phyloP scores from a whole-genome alignment of 2,329 filamentous ascomycete species.

The Ascochyta lentis region DNA sequence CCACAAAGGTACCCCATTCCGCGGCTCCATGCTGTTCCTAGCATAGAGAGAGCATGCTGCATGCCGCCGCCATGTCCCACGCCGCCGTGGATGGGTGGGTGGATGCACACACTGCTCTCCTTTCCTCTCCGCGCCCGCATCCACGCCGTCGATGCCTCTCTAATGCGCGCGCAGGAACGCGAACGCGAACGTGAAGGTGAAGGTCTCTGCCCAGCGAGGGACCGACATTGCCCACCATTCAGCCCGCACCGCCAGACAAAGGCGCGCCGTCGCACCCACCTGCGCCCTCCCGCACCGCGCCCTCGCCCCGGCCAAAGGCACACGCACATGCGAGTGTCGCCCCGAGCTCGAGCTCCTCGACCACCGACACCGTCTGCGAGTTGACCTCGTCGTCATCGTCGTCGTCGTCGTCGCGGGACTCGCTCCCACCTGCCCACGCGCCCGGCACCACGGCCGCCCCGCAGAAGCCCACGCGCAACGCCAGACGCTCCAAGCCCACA shows the following conservation, averaged over 20 bases:
- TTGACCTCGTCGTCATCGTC: slow-evolving; percentile 28
- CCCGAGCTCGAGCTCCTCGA: slow-evolving; percentile 35
- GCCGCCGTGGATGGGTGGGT: slow-evolving; percentile 15
- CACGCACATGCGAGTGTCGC: slow-evolving; percentile 38
- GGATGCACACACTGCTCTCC: background rate
- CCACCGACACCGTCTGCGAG: slow-evolving; percentile 34
- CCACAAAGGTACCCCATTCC: slow-evolving; percentile 28
- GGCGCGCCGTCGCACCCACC: slow-evolving; percentile 30
- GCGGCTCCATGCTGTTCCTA: slow-evolving; percentile 4
- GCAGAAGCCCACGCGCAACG: slow-evolving; percentile 37
- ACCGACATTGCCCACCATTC: slow-evolving; percentile 35
- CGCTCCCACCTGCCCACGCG: slow-evolving; percentile 33
- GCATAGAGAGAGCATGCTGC: background rate
- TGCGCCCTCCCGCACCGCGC: slow-evolving; percentile 20
- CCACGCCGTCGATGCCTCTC: slow-evolving; percentile 4
- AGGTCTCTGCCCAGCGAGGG: slow-evolving; percentile 16
- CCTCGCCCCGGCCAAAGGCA: slow-evolving; percentile 16
- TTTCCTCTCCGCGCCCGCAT: background rate
- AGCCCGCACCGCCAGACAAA: slow-evolving; percentile 37
- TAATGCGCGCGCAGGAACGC: slow-evolving; percentile 33
- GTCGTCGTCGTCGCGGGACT: slow-evolving; percentile 38
- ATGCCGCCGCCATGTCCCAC: background rate
- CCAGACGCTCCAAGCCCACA: slow-evolving; percentile 36
- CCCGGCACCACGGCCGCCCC: slow-evolving; percentile 25
- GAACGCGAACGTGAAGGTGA: too few relatives aligned